phyloP scores from a whole-genome alignment of 176 grass and related monocot species.

The Oryza officinalis region DNA sequence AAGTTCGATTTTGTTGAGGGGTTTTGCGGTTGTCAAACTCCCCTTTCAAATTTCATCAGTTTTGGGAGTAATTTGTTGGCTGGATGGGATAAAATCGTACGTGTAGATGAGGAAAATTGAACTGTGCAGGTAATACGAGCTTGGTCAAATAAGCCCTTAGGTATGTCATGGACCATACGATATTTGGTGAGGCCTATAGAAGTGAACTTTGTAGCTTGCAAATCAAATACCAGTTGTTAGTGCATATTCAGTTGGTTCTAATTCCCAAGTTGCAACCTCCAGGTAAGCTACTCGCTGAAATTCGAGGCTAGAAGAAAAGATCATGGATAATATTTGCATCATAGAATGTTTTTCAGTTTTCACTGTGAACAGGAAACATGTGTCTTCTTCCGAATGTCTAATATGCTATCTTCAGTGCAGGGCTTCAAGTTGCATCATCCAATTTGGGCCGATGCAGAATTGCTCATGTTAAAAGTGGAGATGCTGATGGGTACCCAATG shows the following conservation, averaged over 20 bases:
- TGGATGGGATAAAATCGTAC: neutral
- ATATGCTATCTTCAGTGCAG: conserved; percentile 64
- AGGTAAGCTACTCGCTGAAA: conserved; percentile 24
- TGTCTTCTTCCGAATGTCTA: conserved; percentile 22
- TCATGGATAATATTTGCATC: neutral
- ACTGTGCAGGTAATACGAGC: neutral
- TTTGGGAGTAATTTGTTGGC: neutral
- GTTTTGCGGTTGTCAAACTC: neutral
- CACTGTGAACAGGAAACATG: neutral
- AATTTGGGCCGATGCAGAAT: conserved; percentile 21
- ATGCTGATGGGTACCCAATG: conserved; percentile 67
- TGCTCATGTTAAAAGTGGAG: conserved; percentile 58
- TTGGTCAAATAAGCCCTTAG: neutral
- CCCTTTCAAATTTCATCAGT: neutral
- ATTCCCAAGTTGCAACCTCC: neutral
- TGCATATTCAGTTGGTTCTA: neutral
- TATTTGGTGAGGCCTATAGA: neutral
- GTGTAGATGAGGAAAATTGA: conserved; percentile 20
- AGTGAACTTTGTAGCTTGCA: neutral
- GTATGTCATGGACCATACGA: neutral
- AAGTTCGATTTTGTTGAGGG: neutral
- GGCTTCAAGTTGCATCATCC: conserved; percentile 43
- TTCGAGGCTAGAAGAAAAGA: neutral
- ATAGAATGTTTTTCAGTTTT: neutral
- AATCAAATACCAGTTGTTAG: neutral